Evolutionary conservation across 805 yeast genomes (phyloP).

Genomic region (Groenewaldozyma salmanticensis): DNA sequence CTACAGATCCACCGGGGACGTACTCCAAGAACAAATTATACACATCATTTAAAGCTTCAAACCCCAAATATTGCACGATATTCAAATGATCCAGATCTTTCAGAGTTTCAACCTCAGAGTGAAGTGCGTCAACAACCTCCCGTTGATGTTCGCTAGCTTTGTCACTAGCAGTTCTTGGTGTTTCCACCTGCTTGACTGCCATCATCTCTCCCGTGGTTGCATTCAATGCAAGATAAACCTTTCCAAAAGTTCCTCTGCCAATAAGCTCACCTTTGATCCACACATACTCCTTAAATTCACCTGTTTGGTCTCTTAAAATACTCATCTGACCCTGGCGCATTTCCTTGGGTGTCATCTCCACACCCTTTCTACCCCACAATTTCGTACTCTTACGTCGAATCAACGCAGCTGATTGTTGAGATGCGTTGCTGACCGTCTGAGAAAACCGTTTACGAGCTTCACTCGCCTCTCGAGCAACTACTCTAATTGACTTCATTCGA

Average conservation of each 20-base stretch:
- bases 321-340: constrained; percentile 55
- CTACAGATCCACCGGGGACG: constrained; percentile 96
- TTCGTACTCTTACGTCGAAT: constrained; percentile 78
- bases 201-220: constrained; percentile 97
- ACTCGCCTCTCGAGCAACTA: constrained; percentile 86
- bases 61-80: constrained; percentile 93
- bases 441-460: constrained; percentile 38
- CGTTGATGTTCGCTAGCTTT: constrained; percentile 25
- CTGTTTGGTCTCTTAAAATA: constrained; percentile 53
- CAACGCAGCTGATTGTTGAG: constrained; percentile 22
- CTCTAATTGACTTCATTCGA: constrained; percentile 84
- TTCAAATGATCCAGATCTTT: constrained; percentile 90
- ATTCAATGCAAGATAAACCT: constrained; percentile 83
- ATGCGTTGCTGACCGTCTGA: constrained; percentile 1
- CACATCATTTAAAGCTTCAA: constrained; percentile 60
- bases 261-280: constrained; percentile 98
- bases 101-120: constrained; percentile 85
- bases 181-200: constrained; percentile 92
- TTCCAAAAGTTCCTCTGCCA: constrained; percentile 95
- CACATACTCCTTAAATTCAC: constrained; percentile 74
- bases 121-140: constrained; percentile 71
- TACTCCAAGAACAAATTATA: constrained; percentile 88
- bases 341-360: constrained; percentile 75
- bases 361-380: constrained; percentile 93
- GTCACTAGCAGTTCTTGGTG: constrained; percentile 36